Evolutionary conservation across 257 asterid genomes (phyloP).

Genomic region (Plectranthus barbatus): DNA sequence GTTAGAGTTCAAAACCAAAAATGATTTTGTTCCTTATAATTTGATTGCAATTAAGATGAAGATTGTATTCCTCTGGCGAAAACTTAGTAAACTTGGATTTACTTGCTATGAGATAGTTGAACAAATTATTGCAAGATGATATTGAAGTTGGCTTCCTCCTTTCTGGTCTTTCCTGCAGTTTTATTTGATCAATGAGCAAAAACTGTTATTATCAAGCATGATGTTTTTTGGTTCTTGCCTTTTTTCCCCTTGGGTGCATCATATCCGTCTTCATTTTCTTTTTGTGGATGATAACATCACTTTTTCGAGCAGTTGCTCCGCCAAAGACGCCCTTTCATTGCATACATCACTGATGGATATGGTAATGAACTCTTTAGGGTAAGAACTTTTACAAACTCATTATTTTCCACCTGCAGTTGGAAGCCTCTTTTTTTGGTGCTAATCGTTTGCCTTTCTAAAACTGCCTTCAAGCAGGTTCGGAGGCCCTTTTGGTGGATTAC

Average conservation of each 20-base stretch:
- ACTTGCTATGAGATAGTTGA: too few relatives aligned
- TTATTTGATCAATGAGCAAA: neutral
- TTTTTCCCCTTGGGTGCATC: neutral
- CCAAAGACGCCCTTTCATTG: slow-evolving; percentile 80
- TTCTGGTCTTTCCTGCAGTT: neutral
- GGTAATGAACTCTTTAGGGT: slow-evolving; percentile 87
- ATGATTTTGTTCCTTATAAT: neutral
- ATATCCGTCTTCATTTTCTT: too few relatives aligned
- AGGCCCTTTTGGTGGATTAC: slow-evolving; percentile 99
- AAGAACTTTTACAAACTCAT: slow-evolving; percentile 16
- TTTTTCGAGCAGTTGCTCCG: slow-evolving; percentile 67
- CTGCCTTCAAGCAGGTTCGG: slow-evolving; percentile 48
- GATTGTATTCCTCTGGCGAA: neutral
- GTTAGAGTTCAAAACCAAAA: neutral
- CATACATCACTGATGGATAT: slow-evolving; percentile 62
- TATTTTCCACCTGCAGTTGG: neutral
- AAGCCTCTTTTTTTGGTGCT: slow-evolving; percentile 9
- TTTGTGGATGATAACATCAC: slow-evolving; percentile 5
- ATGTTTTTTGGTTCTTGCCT: neutral
- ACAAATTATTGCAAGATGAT: too few relatives aligned
- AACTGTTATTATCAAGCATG: slow-evolving; percentile 6
- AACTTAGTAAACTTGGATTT: too few relatives aligned
- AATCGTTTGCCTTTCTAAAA: slow-evolving; percentile 11
- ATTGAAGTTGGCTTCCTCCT: too few relatives aligned
- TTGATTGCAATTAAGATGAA: neutral